These are phyloP conservation scores for Colletotrichum sp. DNA, from an alignment of 2,329 filamentous ascomycete species.

Conservation along the genomic window DNA sequence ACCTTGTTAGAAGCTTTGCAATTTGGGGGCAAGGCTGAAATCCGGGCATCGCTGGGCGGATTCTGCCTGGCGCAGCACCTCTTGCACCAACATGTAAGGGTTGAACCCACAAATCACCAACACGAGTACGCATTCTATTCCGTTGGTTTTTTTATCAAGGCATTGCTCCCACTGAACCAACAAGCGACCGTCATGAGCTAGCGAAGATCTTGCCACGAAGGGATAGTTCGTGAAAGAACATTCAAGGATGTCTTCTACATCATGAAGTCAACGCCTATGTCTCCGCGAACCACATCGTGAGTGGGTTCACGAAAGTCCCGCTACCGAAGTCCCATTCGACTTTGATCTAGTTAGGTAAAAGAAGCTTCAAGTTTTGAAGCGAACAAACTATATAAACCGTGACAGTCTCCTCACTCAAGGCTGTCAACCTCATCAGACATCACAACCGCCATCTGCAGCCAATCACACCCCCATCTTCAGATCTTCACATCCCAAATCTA, in stretches of 20 bases:
- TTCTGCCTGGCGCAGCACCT: not conserved
- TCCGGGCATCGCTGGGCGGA: not conserved
- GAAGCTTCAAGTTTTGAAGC: not conserved
- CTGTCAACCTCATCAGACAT: not conserved
- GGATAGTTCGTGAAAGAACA: not conserved
- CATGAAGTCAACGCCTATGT: not conserved
- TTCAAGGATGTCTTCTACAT: not conserved
- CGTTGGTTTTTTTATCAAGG: not conserved
- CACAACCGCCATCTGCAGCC: not conserved
- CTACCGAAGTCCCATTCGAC: not conserved
- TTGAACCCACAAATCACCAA: not conserved
- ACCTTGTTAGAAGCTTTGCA: not conserved
- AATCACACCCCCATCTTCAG: not conserved
- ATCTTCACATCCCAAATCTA: not conserved
- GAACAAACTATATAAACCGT: not conserved
- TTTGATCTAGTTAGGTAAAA: not conserved
- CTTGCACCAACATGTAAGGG: not conserved
- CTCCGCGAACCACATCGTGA: not conserved
- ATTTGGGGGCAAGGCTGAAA: not conserved
- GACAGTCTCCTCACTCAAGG: not conserved
- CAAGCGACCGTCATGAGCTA: not conserved
- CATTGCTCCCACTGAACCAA: not conserved
- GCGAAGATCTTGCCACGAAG: not conserved
- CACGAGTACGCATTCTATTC: not conserved
- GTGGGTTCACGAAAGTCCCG: not conserved